Conservation (phyloP, 768 basidiomycete species). For the Hydnomerulius pinastri region DNA sequence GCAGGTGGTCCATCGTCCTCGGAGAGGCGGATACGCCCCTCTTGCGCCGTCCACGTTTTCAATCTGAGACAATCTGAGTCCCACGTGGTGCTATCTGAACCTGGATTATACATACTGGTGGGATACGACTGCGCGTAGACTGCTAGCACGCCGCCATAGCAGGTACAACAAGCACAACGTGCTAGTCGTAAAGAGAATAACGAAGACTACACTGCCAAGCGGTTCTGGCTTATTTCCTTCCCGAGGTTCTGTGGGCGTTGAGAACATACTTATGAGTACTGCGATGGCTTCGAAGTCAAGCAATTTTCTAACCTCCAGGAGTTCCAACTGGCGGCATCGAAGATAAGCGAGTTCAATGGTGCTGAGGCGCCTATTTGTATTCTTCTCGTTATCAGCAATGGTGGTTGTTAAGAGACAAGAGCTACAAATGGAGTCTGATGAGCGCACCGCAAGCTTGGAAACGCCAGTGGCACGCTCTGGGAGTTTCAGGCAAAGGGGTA, state of each 20-base stretch:
- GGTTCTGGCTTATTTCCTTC: conserved; percentile 64
- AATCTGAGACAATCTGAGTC: conserved; percentile 41
- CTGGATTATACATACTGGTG: conserved; percentile 52
- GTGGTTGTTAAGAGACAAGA: background rate
- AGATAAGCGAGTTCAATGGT: background rate
- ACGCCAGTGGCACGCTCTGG: too few species aligned
- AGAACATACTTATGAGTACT: conserved; percentile 1
- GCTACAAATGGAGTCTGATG: background rate
- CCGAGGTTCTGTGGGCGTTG: conserved; percentile 49
- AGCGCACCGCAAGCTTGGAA: background rate
- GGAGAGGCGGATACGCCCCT: conserved; percentile 66
- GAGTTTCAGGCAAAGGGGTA: too few species aligned
- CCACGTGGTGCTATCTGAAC: background rate
- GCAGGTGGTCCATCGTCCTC: conserved; percentile 74
- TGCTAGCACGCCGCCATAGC: conserved; percentile 61
- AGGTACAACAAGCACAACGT: conserved; percentile 59
- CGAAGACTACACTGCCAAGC: conserved; percentile 53
- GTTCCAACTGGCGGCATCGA: conserved; percentile 25
- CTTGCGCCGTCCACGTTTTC: conserved; percentile 51
- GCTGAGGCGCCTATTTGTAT: too few species aligned
- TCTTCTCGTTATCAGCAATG: background rate
- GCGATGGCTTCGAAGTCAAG: background rate
- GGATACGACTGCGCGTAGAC: conserved; percentile 57
- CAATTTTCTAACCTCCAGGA: conserved; percentile 22
- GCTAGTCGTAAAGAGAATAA: conserved; percentile 60